phyloP scores from a whole-genome alignment of 331 rosid species.

The Phaseolus coccineus region DNA sequence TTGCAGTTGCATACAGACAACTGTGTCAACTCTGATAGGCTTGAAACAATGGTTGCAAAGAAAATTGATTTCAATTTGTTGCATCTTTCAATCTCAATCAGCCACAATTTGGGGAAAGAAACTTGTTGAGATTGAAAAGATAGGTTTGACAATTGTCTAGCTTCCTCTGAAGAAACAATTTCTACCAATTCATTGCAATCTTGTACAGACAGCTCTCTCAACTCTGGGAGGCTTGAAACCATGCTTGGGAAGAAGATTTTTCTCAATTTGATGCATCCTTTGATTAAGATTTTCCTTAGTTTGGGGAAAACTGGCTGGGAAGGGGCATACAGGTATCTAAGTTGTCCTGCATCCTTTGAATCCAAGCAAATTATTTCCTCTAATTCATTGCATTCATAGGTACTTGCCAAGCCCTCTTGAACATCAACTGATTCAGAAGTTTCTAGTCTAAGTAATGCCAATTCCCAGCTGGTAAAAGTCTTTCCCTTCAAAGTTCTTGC shows the following conservation, averaged over 20 bases:
- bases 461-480: background rate
- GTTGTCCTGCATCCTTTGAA: background rate
- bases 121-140: conserved; percentile 2
- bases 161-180: background rate
- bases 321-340: background rate
- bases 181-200: background rate
- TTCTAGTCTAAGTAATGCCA: conserved; percentile 9
- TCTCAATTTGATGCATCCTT: background rate
- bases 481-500: conserved; percentile 20
- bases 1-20: background rate
- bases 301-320: conserved; percentile 2
- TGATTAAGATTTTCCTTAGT: background rate
- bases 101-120: background rate
- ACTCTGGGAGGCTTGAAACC: background rate
- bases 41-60: background rate
- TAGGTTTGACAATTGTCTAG: background rate
- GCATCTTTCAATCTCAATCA: background rate
- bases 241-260: background rate
- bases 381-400: conserved; percentile 7
- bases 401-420: background rate
- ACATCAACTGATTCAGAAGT: conserved; percentile 19
- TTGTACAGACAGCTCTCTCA: background rate
- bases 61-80: conserved; percentile 32
- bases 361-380: conserved; percentile 33
- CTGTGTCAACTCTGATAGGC: background rate